These are phyloP conservation scores for Fagopyrum esculentum DNA, from an alignment of 148 eudicot species.

Conservation along the genomic window DNA sequence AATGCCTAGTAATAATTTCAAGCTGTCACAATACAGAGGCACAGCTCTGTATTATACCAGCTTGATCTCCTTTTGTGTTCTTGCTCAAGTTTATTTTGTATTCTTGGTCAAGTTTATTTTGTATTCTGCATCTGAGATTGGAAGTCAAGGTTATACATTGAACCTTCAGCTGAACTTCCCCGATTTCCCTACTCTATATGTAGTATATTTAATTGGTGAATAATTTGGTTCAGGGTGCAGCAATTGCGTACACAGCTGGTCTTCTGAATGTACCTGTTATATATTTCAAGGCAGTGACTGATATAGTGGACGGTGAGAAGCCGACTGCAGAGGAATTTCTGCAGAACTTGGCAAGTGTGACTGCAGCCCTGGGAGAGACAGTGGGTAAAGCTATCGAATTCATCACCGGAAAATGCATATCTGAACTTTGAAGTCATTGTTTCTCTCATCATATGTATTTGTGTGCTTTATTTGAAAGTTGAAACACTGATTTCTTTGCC, in stretches of 20 bases:
- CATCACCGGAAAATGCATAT: constrained; percentile 64
- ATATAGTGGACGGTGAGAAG: constrained; percentile 83
- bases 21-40: no score
- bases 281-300: constrained; percentile 88
- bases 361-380: constrained; percentile 60
- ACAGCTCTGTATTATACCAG: no score
- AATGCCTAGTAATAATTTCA: no score
- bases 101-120: no score
- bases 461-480: neutral
- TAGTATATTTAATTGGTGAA: neutral
- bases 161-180: no score
- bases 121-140: no score
- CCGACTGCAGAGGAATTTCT: constrained; percentile 89
- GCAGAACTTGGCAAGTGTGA: constrained; percentile 62
- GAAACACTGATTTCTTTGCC: neutral
- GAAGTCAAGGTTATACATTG: no score
- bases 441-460: constrained; percentile 5
- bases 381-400: constrained; percentile 60
- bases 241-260: constrained; percentile 87
- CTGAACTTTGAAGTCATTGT: constrained; percentile 45
- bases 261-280: constrained; percentile 75
- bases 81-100: neutral
- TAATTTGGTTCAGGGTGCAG: constrained; percentile 68
- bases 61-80: neutral
- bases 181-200: no score